These are phyloP conservation scores for Leccinum variicolor DNA, from an alignment of 768 basidiomycete genomes.

Conservation along the genomic window DNA sequence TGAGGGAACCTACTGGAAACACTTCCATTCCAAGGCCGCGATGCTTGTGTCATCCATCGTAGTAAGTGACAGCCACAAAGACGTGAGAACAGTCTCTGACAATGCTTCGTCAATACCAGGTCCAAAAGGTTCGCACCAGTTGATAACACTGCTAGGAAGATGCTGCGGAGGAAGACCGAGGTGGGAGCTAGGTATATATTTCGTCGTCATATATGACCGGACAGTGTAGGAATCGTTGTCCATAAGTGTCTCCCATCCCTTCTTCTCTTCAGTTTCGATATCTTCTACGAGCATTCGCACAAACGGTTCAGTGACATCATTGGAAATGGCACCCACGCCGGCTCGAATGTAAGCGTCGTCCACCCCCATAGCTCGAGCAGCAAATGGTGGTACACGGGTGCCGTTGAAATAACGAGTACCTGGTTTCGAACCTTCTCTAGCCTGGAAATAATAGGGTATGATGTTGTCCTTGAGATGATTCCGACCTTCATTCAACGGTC, in stretches of 20 bases:
- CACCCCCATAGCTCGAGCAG: conserved; percentile 7
- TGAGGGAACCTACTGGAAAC: conserved; percentile 5
- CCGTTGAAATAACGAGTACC: conserved; percentile 8
- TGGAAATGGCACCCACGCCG: conserved; percentile 17
- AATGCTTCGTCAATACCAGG: conserved; percentile 6
- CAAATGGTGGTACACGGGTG: neutral
- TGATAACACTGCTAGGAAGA: conserved; percentile 22
- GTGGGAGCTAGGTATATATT: conserved; percentile 18
- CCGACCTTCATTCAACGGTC: conserved; percentile 20
- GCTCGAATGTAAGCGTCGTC: conserved; percentile 11
- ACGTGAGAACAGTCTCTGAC: neutral
- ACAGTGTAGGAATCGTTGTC: conserved; percentile 25
- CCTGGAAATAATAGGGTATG: conserved; percentile 18
- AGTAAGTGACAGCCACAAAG: neutral
- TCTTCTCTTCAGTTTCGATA: conserved; percentile 11
- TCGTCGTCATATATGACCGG: conserved; percentile 17
- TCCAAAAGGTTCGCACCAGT: conserved; percentile 18
- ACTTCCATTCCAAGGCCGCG: conserved; percentile 3
- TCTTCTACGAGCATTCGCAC: conserved; percentile 14
- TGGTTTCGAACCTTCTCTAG: conserved; percentile 8
- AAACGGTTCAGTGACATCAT: conserved; percentile 17
- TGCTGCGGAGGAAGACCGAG: conserved; percentile 14
- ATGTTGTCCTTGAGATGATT: conserved; percentile 18
- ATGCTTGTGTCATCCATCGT: neutral
- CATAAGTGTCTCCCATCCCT: conserved; percentile 29